Conservation (phyloP, 345 rosid genomes). For the Jatropha curcas region DNA sequence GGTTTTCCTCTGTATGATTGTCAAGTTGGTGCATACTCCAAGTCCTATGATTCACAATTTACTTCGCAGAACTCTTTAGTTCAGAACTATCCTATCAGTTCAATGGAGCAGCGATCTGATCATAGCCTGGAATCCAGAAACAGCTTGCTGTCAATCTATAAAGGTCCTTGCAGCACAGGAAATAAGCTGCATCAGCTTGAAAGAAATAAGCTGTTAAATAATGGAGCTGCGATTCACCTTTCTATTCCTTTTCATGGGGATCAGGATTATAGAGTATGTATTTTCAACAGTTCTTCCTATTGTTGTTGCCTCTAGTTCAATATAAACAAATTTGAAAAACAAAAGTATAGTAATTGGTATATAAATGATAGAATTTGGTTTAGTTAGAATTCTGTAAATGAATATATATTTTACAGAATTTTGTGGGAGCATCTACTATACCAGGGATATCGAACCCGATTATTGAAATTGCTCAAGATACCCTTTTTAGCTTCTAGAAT, state of each 20-base stretch:
- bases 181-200: slow-evolving; percentile 13
- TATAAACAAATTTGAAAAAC: too few relatives aligned
- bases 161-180: slow-evolving; percentile 19
- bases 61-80: slow-evolving; percentile 21
- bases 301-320: too few relatives aligned
- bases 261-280: slow-evolving; percentile 52
- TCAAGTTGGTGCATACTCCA: slow-evolving; percentile 22
- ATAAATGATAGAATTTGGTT: too few relatives aligned
- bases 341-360: too few relatives aligned
- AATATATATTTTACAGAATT: too few relatives aligned
- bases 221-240: slow-evolving; percentile 13
- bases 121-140: slow-evolving; percentile 20
- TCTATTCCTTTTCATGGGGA: slow-evolving; percentile 42
- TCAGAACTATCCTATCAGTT: slow-evolving; percentile 21
- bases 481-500: too few relatives aligned
- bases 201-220: slow-evolving; percentile 14
- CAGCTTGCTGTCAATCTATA: slow-evolving; percentile 23
- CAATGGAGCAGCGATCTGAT: slow-evolving; percentile 24
- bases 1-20: slow-evolving; percentile 43
- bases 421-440: too few relatives aligned
- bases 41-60: slow-evolving; percentile 30
- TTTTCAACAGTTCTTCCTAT: not conserved
- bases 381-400: too few relatives aligned
- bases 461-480: too few relatives aligned
- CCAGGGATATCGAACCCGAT: too few relatives aligned